A percentile compares a stretch with the other conserved stretches of the same genome.
phyloP scores from a whole-genome alignment of 176 grass and related monocot genomes.

The Aegilops bicornis region DNA sequence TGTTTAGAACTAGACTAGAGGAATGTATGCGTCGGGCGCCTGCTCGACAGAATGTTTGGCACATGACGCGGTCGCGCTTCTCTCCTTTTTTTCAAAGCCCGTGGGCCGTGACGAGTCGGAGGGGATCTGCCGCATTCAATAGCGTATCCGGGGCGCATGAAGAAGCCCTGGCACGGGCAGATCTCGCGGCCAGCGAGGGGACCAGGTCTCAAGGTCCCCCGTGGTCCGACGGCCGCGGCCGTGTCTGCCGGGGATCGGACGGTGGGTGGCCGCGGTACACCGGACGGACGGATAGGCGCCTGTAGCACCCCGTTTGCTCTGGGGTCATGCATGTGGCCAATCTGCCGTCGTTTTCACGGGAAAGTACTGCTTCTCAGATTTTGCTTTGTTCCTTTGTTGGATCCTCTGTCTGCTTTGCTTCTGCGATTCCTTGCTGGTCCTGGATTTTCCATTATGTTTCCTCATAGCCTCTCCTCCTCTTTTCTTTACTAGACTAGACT shows the following conservation, averaged over 20 bases:
- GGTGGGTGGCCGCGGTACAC: background rate
- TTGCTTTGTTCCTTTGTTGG: constrained; percentile 37
- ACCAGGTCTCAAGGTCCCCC: background rate
- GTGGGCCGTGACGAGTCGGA: no score
- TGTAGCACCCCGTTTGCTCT: background rate
- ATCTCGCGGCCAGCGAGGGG: constrained; percentile 13
- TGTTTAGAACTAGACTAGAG: background rate
- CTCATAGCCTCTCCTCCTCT: background rate
- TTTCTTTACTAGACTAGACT: background rate
- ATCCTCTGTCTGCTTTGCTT: constrained; percentile 34
- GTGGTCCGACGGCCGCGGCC: constrained; percentile 16
- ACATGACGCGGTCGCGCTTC: constrained; percentile 28
- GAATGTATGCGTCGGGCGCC: background rate
- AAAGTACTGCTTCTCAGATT: constrained; percentile 61
- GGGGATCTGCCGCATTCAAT: constrained; percentile 38
- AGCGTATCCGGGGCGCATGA: constrained; percentile 29
- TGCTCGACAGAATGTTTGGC: constrained; percentile 17
- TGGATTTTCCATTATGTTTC: background rate
- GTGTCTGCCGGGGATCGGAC: constrained; percentile 24
- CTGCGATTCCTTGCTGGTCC: background rate
- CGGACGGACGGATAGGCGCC: background rate
- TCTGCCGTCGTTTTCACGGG: constrained; percentile 51
- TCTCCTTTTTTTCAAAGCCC: background rate
- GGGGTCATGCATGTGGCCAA: constrained; percentile 54
- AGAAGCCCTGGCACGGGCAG: constrained; percentile 19